Evolutionary conservation across 2,329 filamentous ascomycete genomes (phyloP).

Genomic region (Fusarium chaquense): DNA sequence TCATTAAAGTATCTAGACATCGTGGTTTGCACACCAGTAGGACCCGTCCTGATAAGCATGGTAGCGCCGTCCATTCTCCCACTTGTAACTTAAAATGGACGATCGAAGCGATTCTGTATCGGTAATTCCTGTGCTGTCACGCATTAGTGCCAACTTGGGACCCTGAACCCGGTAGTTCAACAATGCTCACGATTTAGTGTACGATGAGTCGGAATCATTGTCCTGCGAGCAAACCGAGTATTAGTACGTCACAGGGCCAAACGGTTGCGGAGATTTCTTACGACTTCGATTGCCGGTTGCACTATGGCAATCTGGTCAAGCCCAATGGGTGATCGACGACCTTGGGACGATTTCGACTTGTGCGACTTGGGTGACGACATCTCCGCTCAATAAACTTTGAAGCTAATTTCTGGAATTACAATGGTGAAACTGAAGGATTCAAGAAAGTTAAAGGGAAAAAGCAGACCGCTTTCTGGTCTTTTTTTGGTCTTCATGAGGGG

Average conservation of each 20-base stretch:
- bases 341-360: neutral
- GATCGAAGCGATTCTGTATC: slow-evolving; percentile 38
- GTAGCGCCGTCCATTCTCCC: slow-evolving; percentile 63
- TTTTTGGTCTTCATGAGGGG: slow-evolving; percentile 1
- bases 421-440: neutral
- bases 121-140: slow-evolving; percentile 15
- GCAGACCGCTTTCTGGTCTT: neutral
- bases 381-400: neutral
- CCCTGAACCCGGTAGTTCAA: neutral
- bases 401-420: neutral
- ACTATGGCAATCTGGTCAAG: neutral
- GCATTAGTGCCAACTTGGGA: accelerated
- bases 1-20: accelerated
- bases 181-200: slow-evolving; percentile 23
- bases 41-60: slow-evolving; percentile 61
- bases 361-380: slow-evolving; percentile 26
- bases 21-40: slow-evolving; percentile 43
- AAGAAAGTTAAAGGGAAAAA: neutral
- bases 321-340: neutral
- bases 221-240: neutral
- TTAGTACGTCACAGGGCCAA: neutral
- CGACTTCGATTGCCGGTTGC: slow-evolving; percentile 25
- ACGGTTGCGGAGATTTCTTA: neutral
- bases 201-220: slow-evolving; percentile 33
- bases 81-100: slow-evolving; percentile 48